phyloP scores from a whole-genome alignment of 2,329 filamentous ascomycete species.

The Talaromyces albobiverticillius region DNA sequence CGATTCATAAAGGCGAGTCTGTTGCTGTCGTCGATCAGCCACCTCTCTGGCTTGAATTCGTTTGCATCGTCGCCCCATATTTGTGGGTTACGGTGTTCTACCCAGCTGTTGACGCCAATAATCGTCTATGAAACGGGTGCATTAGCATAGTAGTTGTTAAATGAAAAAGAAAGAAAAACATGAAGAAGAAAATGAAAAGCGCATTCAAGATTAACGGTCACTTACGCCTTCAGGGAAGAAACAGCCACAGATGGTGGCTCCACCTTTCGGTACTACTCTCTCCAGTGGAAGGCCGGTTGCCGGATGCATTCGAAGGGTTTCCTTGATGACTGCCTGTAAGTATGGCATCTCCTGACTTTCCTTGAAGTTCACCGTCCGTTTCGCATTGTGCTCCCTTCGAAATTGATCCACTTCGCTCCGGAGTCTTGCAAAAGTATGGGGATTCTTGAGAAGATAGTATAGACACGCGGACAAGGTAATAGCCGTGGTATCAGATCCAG shows the following conservation, averaged over 20 bases:
- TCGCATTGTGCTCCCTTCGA: constrained; percentile 14
- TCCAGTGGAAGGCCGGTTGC: constrained; percentile 14
- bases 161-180: background rate
- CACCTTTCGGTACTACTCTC: constrained; percentile 13
- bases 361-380: constrained; percentile 17
- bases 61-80: constrained; percentile 49
- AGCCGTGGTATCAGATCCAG: constrained; percentile 34
- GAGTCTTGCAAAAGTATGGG: constrained; percentile 21
- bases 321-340: constrained; percentile 15
- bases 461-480: constrained; percentile 29
- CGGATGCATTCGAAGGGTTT: constrained; percentile 16
- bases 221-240: constrained; percentile 27
- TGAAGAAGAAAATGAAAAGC: background rate
- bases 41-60: constrained; percentile 48
- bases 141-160: background rate
- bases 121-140: background rate
- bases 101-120: constrained; percentile 20
- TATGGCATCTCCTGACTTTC: constrained; percentile 8
- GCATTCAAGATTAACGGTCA: background rate
- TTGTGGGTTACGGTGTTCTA: constrained; percentile 47
- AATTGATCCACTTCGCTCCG: constrained; percentile 21
- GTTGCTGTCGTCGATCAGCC: constrained; percentile 38
- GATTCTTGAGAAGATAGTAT: constrained; percentile 28
- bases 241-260: constrained; percentile 36
- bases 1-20: constrained; percentile 37